Conservation (phyloP, 2,329 filamentous ascomycete genomes). For the Golovinomyces cichoracearum region DNA sequence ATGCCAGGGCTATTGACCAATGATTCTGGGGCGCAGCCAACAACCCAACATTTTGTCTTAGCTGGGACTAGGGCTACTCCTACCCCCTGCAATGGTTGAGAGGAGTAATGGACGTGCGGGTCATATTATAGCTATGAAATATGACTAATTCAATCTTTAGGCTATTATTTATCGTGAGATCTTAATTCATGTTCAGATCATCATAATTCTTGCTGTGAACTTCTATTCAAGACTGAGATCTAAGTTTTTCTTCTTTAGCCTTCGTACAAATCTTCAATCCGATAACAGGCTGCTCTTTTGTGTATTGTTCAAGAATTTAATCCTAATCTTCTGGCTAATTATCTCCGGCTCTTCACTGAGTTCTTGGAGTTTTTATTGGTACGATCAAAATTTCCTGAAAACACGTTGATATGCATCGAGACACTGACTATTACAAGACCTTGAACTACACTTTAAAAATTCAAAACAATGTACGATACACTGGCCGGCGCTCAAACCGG, state of each 20-base stretch:
- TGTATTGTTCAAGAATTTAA: no score
- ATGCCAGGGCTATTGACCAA: background rate
- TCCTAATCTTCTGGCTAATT: background rate
- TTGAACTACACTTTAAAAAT: slow-evolving; percentile 3
- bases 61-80: background rate
- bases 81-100: background rate
- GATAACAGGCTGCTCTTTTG: no score
- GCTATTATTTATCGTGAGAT: no score
- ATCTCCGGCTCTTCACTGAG: slow-evolving; percentile 16
- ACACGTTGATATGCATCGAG: no score
- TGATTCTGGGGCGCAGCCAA: background rate
- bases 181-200: no score
- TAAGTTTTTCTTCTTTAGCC: no score
- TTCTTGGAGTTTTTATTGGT: slow-evolving; percentile 14
- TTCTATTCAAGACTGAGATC: no score
- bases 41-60: background rate
- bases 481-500: slow-evolving; percentile 72
- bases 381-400: no score
- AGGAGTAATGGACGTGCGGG: background rate
- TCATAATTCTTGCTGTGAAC: no score
- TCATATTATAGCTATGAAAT: no score
- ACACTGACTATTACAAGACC: background rate
- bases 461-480: slow-evolving; percentile 51
- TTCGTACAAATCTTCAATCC: no score
- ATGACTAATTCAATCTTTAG: no score